A percentile compares a stretch with the other conserved stretches of the same genome.
Conservation (phyloP, 768 basidiomycete genomes). For the Gloeostereum incarnatum region DNA sequence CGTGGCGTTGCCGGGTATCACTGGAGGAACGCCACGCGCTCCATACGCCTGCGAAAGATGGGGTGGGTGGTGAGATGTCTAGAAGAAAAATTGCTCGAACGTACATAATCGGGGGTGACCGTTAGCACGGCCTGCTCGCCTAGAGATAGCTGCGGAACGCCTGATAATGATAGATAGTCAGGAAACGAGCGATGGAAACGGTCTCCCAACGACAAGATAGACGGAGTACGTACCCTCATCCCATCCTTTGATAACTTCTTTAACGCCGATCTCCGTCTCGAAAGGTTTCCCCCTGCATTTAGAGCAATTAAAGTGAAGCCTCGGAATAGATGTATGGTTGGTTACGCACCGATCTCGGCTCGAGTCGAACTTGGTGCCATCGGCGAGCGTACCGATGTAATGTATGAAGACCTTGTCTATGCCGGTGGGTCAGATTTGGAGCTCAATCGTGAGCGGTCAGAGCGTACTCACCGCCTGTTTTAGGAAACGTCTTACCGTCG, state of each 20-base stretch:
- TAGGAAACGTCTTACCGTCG: constrained; percentile 57
- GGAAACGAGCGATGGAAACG: not conserved
- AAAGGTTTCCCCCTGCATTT: constrained; percentile 47
- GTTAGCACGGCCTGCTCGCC: constrained; percentile 68
- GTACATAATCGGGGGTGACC: constrained; percentile 68
- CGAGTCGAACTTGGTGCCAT: constrained; percentile 68
- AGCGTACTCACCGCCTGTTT: constrained; percentile 55
- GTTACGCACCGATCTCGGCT: constrained; percentile 59
- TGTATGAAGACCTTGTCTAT: constrained; percentile 72
- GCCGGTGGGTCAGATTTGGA: constrained; percentile 7
- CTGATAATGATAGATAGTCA: constrained; percentile 24
- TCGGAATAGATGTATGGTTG: not conserved
- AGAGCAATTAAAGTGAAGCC: not conserved
- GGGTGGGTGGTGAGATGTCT: not conserved
- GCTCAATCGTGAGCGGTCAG: constrained; percentile 7
- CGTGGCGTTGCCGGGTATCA: constrained; percentile 69
- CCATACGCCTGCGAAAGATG: constrained; percentile 53
- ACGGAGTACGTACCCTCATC: constrained; percentile 66
- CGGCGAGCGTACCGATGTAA: constrained; percentile 63
- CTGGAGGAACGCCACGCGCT: constrained; percentile 61
- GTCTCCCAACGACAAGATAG: constrained; percentile 12
- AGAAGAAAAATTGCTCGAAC: constrained; percentile 18
- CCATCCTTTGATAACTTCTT: constrained; percentile 86
- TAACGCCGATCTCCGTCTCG: constrained; percentile 63
- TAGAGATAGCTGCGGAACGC: constrained; percentile 67